A percentile compares a stretch with the other conserved stretches of the same genome.
phyloP scores from a whole-genome alignment of 1,284 basidiomycete species.

The Malassezia globosa region DNA sequence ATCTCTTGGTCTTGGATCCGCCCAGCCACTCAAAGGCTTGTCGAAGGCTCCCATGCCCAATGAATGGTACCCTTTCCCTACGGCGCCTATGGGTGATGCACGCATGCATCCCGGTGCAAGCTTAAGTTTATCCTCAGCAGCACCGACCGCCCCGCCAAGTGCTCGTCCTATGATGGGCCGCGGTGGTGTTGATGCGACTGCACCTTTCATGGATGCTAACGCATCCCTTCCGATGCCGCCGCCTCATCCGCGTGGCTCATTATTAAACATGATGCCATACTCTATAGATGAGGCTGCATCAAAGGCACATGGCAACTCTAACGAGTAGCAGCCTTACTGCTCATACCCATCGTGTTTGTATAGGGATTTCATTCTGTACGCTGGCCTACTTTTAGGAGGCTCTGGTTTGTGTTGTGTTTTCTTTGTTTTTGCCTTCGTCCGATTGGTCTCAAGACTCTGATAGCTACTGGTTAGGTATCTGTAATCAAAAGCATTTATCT shows the following conservation, averaged over 20 bases:
- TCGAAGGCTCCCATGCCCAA: constrained; percentile 5
- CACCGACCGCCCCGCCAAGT: neutral
- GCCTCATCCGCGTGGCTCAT: constrained; percentile 3
- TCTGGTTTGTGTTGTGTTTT: neutral
- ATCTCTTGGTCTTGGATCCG: constrained; percentile 1
- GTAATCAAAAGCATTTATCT: too few relatives aligned
- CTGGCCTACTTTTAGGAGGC: too few relatives aligned
- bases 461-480: too few relatives aligned
- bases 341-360: neutral
- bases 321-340: constrained; percentile 3
- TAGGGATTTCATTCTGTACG: constrained; percentile 1
- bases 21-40: constrained; percentile 11
- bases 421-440: neutral
- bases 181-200: constrained; percentile 2
- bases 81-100: constrained; percentile 11
- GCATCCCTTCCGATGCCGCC: constrained; percentile 9
- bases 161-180: constrained; percentile 6
- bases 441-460: too few relatives aligned
- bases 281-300: constrained; percentile 5
- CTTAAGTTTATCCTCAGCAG: constrained; percentile 5
- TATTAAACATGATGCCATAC: constrained; percentile 17
- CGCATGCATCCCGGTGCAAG: constrained; percentile 10
- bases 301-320: constrained; percentile 2
- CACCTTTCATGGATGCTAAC: constrained; percentile 12
- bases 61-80: constrained; percentile 17